A percentile compares a stretch with the other conserved stretches of the same genome.
Conservation (phyloP, 1,139 yeast genomes). For the Debaryomycetaceae sp. region DNA sequence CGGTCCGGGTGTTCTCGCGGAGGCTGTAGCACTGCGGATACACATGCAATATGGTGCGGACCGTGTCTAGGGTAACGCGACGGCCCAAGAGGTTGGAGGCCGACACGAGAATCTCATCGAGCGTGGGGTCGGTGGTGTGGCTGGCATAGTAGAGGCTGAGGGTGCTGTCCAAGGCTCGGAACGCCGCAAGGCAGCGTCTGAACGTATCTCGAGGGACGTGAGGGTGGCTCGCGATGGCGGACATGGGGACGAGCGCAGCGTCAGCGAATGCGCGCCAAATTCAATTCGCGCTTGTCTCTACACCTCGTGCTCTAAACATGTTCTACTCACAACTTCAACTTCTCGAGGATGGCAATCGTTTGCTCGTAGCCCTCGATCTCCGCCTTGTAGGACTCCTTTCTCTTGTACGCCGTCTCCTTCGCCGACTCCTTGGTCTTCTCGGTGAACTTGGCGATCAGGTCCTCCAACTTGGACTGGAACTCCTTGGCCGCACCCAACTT, state of each 20-base stretch:
- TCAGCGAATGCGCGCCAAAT: not conserved
- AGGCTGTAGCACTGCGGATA: constrained; percentile 15
- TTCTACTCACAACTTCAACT: constrained; percentile 52
- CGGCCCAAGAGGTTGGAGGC: constrained; percentile 17
- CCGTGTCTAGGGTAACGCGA: constrained; percentile 14
- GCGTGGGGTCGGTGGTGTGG: constrained; percentile 22
- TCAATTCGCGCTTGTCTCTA: not conserved
- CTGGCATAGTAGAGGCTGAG: constrained; percentile 23
- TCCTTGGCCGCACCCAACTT: constrained; percentile 66
- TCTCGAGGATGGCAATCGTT: constrained; percentile 71
- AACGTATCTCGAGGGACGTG: constrained; percentile 1
- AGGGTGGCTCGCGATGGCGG: not conserved
- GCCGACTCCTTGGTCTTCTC: constrained; percentile 82
- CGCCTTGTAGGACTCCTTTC: constrained; percentile 69
- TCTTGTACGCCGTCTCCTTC: constrained; percentile 67
- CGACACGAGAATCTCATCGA: constrained; percentile 16
- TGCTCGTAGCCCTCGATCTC: constrained; percentile 84
- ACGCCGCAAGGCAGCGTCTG: constrained; percentile 1
- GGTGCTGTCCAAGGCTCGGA: constrained; percentile 22
- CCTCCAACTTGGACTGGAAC: constrained; percentile 33
- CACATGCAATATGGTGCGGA: constrained; percentile 16
- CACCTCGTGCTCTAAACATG: not conserved
- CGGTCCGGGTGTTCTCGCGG: constrained; percentile 9
- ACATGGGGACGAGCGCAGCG: not conserved
- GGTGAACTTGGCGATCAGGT: constrained; percentile 65